phyloP scores from a whole-genome alignment of 768 basidiomycete genomes.

The Termitomyces sp. region DNA sequence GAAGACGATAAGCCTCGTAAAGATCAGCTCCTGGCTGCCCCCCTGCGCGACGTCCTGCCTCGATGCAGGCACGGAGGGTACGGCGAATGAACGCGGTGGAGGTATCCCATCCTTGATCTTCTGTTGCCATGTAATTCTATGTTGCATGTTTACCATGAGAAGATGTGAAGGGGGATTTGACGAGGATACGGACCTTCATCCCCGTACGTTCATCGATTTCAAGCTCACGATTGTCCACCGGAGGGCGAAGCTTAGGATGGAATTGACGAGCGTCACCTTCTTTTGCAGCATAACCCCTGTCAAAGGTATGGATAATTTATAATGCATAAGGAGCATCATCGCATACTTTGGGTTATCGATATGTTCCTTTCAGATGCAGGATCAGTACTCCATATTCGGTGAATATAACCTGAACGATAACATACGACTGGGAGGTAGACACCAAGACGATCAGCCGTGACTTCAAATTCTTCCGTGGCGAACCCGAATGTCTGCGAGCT shows the following conservation, averaged over 20 bases:
- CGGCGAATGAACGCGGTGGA: conserved; percentile 68
- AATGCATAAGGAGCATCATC: not conserved
- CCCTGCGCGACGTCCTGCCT: conserved; percentile 56
- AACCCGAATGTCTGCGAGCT: conserved; percentile 54
- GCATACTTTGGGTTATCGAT: conserved; percentile 75
- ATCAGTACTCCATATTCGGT: not conserved
- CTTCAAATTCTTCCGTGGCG: conserved; percentile 67
- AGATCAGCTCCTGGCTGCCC: conserved; percentile 54
- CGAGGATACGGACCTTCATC: conserved; percentile 59
- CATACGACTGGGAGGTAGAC: conserved; percentile 72
- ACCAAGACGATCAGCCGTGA: conserved; percentile 69
- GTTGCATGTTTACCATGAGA: not conserved
- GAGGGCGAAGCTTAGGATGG: conserved; percentile 72
- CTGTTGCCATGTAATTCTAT: conserved; percentile 79
- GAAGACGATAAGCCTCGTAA: conserved; percentile 67
- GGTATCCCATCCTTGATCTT: conserved; percentile 69
- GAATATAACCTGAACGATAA: conserved; percentile 6
- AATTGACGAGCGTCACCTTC: conserved; percentile 71
- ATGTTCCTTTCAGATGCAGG: conserved; percentile 48
- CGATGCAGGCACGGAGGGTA: conserved; percentile 63
- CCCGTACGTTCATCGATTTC: conserved; percentile 75
- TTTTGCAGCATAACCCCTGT: conserved; percentile 64
- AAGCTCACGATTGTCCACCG: conserved; percentile 68
- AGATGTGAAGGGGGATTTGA: not conserved
- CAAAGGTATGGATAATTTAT: not conserved